A percentile compares a stretch with the other conserved stretches of the same genome.
phyloP scores from a whole-genome alignment of 805 yeast species.

The Saturnispora sanitii region DNA sequence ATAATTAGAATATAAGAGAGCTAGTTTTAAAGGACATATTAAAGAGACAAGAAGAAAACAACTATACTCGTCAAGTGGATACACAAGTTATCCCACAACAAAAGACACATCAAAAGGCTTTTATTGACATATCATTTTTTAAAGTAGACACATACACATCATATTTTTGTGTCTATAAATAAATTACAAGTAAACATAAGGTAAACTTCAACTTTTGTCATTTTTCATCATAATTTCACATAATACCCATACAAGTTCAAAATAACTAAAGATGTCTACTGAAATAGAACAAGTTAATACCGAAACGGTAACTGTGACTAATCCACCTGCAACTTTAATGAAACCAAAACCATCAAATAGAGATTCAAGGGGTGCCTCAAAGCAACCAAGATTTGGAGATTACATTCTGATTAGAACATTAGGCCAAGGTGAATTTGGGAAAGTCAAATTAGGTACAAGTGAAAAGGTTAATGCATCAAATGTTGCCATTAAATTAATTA shows the following conservation, averaged over 20 bases:
- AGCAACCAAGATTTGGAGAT: constrained; percentile 74
- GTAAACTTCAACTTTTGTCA: too few relatives aligned
- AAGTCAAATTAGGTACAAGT: constrained; percentile 94
- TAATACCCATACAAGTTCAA: too few relatives aligned
- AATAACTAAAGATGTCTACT: too few relatives aligned
- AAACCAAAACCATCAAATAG: not conserved
- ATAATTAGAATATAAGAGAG: too few relatives aligned
- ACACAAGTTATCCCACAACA: not conserved
- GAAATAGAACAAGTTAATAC: too few relatives aligned
- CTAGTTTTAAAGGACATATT: too few relatives aligned
- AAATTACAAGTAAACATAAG: not conserved
- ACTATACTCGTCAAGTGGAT: too few relatives aligned
- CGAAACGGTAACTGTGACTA: not conserved
- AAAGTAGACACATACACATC: not conserved
- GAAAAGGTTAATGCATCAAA: constrained; percentile 73
- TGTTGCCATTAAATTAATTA: constrained; percentile 88
- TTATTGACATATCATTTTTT: constrained; percentile 1
- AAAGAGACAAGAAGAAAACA: too few relatives aligned
- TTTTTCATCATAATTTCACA: too few relatives aligned
- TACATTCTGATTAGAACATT: constrained; percentile 86
- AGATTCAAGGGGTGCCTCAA: constrained; percentile 33
- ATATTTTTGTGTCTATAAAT: not conserved
- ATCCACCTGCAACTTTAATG: not conserved
- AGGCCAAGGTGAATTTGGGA: constrained; percentile 98
- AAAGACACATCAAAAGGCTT: not conserved